These are phyloP conservation scores for Starmerella floricola DNA, from an alignment of 805 yeast species.

Conservation along the genomic window DNA sequence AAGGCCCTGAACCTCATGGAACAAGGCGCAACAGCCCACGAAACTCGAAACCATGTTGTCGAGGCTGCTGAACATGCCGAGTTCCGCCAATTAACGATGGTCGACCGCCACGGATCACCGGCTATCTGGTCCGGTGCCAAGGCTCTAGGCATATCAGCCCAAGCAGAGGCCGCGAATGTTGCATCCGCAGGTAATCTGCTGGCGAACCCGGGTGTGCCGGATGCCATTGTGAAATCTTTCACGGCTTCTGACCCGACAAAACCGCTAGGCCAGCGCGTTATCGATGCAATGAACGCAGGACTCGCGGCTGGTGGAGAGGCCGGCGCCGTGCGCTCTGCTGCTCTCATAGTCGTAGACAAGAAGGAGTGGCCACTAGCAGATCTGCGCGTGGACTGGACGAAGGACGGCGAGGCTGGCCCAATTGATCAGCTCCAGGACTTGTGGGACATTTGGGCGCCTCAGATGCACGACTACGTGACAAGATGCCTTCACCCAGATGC, in stretches of 20 bases:
- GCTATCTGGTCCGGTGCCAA: conserved; percentile 16
- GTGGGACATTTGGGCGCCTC: conserved; percentile 17
- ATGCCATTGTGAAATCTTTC: conserved; percentile 13
- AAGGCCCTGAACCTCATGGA: conserved; percentile 8
- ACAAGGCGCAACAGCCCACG: conserved; percentile 9
- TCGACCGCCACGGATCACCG: conserved; percentile 13
- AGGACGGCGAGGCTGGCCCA: conserved; percentile 10
- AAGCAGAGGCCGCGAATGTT: conserved; percentile 9
- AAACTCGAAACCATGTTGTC: conserved; percentile 7
- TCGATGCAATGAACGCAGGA: conserved; percentile 18
- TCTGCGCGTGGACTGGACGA: conserved; percentile 18
- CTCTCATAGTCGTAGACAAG: conserved; percentile 12
- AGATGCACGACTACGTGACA: conserved; percentile 18
- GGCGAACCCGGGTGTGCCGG: conserved; percentile 6
- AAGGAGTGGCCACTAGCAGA: conserved; percentile 18
- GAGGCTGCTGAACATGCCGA: conserved; percentile 3
- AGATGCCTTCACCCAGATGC: conserved; percentile 13
- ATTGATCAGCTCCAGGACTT: conserved; percentile 8
- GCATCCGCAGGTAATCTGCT: conserved; percentile 19
- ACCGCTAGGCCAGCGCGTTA: conserved; percentile 14
- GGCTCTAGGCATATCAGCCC: conserved; percentile 13
- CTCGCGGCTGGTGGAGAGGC: conserved; percentile 20
- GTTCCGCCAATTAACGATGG: conserved; percentile 15
- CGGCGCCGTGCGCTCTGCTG: conserved; percentile 19
- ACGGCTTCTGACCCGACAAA: conserved; percentile 1